phyloP scores from a whole-genome alignment of 78 protist genomes.

The Creolimax fragrantissima region DNA sequence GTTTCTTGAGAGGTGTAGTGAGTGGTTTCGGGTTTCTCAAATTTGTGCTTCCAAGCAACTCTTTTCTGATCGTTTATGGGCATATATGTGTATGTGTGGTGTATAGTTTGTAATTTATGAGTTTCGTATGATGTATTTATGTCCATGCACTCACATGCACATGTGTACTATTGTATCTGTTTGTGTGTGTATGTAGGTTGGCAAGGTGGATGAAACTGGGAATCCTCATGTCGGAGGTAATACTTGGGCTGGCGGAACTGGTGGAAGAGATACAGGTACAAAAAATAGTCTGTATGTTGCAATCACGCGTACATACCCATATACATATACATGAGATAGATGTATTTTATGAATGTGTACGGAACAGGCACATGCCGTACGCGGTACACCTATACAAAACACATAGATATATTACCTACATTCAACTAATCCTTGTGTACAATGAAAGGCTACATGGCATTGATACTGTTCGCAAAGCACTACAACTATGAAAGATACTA shows the following conservation, averaged over 20 bases:
- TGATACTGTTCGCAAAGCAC: no score
- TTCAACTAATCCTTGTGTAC: no score
- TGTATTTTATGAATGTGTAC: neutral
- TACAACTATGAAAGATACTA: no score
- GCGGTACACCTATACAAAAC: neutral
- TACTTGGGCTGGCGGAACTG: slow-evolving; percentile 71
- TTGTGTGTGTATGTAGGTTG: neutral
- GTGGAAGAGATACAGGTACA: slow-evolving; percentile 56
- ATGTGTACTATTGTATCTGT: neutral
- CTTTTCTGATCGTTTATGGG: no score
- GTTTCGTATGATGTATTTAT: neutral
- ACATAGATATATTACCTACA: neutral
- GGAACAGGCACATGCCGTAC: neutral
- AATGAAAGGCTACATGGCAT: no score
- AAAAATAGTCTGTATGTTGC: neutral
- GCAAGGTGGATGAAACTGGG: slow-evolving; percentile 32
- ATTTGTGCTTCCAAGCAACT: no score
- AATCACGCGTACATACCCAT: neutral
- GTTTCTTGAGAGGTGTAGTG: no score
- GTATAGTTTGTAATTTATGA: no score
- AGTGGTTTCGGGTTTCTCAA: no score
- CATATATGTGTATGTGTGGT: no score
- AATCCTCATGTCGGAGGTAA: slow-evolving; percentile 65
- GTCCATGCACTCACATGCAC: neutral
- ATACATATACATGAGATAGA: neutral